A percentile compares a stretch with the other conserved stretches of the same genome.
Conservation (phyloP, 495 filamentous ascomycete species). For the Hypoxylon crocopeplum region DNA sequence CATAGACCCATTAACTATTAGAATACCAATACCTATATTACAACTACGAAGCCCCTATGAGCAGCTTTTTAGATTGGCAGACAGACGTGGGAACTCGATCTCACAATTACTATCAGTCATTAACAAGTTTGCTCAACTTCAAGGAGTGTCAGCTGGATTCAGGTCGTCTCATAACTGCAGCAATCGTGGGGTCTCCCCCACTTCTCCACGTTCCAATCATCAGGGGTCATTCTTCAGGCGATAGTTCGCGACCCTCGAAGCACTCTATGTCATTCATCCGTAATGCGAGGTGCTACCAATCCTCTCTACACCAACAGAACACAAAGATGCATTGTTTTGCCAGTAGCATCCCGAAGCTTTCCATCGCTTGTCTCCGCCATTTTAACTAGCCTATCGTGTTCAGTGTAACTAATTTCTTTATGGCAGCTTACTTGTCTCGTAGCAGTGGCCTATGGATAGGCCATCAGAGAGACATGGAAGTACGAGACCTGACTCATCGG, state of each 20-base stretch:
- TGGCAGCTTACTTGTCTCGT: not conserved
- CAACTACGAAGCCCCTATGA: too few relatives aligned
- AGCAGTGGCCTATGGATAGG: too few relatives aligned
- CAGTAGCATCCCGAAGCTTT: not conserved
- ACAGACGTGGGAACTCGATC: too few relatives aligned
- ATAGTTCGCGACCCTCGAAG: conserved; percentile 23
- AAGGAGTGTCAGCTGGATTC: too few relatives aligned
- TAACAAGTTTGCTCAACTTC: too few relatives aligned
- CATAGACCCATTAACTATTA: too few relatives aligned
- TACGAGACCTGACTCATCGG: too few relatives aligned
- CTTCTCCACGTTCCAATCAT: conserved; percentile 21
- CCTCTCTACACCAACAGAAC: not conserved
- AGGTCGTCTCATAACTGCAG: too few relatives aligned
- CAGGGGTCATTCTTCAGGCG: not conserved
- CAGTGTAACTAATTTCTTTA: not conserved
- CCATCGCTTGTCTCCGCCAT: conserved; percentile 14
- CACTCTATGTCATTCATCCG: conserved; percentile 11
- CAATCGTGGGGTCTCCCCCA: not conserved
- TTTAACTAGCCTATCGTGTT: not conserved
- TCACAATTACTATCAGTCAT: too few relatives aligned
- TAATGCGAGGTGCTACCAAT: not conserved
- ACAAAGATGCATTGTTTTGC: not conserved
- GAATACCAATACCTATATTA: too few relatives aligned
- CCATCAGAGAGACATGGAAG: too few relatives aligned
- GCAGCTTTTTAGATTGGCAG: too few relatives aligned